These are phyloP conservation scores for Lodderomyces jiufengensis DNA, from an alignment of 1,139 yeast species.

Conservation along the genomic window DNA sequence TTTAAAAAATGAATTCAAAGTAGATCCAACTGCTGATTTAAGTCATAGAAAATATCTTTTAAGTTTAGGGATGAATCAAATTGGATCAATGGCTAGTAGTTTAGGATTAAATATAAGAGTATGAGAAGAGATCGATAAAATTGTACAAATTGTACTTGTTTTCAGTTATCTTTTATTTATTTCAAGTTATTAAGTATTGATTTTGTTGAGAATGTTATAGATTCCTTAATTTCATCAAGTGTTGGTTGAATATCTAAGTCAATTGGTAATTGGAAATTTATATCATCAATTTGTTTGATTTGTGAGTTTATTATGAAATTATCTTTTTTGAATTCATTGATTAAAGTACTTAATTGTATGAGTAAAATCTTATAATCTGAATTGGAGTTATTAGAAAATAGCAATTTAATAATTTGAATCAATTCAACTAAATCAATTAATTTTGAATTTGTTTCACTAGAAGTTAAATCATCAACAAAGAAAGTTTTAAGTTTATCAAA, in stretches of 20 bases:
- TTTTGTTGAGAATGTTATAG: slow-evolving; percentile 16
- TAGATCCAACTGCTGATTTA: slow-evolving; percentile 24
- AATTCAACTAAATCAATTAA: slow-evolving; percentile 25
- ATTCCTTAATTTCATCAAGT: slow-evolving; percentile 14
- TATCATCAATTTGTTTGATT: slow-evolving; percentile 14
- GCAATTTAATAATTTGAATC: slow-evolving; percentile 18
- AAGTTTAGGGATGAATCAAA: slow-evolving; percentile 29
- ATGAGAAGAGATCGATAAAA: neutral
- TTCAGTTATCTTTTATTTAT: too few relatives aligned
- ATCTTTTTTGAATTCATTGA: slow-evolving; percentile 15
- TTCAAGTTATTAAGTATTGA: slow-evolving; percentile 11
- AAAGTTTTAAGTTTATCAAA: slow-evolving; percentile 20
- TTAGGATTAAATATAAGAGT: slow-evolving; percentile 17
- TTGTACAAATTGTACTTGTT: too few relatives aligned
- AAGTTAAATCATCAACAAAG: slow-evolving; percentile 14
- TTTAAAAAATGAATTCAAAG: slow-evolving; percentile 34
- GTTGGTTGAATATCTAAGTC: slow-evolving; percentile 11
- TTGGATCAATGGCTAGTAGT: slow-evolving; percentile 26
- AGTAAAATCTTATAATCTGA: slow-evolving; percentile 8
- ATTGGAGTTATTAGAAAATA: slow-evolving; percentile 1
- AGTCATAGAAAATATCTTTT: slow-evolving; percentile 38
- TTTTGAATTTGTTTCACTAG: slow-evolving; percentile 23
- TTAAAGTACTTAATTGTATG: slow-evolving; percentile 10
- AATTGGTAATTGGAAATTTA: slow-evolving; percentile 11
- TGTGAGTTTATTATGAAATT: slow-evolving; percentile 14